Conservation (phyloP, 2,329 filamentous ascomycete genomes). For the Colletotrichum sp. region DNA sequence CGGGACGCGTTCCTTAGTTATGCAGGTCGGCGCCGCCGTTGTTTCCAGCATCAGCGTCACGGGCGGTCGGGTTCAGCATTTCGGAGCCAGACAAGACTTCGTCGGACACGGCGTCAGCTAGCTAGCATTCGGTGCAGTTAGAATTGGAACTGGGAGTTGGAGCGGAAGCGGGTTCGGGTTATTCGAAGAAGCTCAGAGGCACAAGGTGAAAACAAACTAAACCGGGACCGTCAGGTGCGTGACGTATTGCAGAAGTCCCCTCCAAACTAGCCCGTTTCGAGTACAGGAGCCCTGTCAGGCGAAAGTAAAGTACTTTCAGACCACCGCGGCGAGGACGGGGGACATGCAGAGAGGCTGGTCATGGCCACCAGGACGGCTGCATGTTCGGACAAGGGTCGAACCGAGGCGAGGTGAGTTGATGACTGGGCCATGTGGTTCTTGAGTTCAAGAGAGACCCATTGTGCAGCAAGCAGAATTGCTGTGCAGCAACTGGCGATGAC, state of each 20-base stretch:
- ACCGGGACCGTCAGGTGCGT: conserved; percentile 6
- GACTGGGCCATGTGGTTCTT: background rate
- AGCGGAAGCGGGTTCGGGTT: background rate
- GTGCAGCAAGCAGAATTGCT: background rate
- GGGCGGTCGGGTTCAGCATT: background rate
- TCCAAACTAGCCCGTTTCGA: conserved; percentile 15
- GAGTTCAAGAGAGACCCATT: background rate
- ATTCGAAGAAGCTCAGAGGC: background rate
- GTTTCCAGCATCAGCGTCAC: background rate
- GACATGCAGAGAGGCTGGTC: background rate
- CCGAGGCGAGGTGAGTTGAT: background rate
- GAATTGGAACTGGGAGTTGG: background rate
- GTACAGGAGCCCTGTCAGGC: background rate
- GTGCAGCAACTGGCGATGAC: background rate
- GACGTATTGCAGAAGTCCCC: conserved; percentile 9
- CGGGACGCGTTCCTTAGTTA: background rate
- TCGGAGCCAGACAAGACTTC: background rate
- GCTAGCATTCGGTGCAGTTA: background rate
- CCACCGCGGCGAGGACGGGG: background rate
- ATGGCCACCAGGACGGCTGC: background rate
- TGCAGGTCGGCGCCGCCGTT: background rate
- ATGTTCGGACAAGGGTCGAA: background rate
- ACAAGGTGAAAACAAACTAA: background rate
- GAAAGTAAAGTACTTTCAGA: background rate
- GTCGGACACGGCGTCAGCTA: background rate